These are phyloP conservation scores for Phytophthora sp. DNA, from an alignment of 352 stramenopile genomes.

Conservation along the genomic window DNA sequence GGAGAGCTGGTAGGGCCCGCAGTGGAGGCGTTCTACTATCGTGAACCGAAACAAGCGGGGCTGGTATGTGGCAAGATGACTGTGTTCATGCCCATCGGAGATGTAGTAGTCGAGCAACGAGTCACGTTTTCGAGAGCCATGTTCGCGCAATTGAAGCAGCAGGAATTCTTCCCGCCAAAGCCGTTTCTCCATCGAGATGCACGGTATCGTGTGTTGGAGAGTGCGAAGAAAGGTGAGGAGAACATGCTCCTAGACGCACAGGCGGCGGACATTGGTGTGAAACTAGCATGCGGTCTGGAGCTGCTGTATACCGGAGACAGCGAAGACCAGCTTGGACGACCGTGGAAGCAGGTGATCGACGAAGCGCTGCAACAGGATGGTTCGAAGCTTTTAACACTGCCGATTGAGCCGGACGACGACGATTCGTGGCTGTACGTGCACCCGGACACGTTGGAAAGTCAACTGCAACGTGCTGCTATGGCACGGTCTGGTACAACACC, in stretches of 20 bases:
- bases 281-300: slow-evolving; percentile 79
- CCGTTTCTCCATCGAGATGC: slow-evolving; percentile 45
- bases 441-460: slow-evolving; percentile 74
- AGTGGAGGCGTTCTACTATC: slow-evolving; percentile 82
- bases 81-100: slow-evolving; percentile 41
- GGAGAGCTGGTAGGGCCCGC: slow-evolving; percentile 47
- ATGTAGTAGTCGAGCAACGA: slow-evolving; percentile 31
- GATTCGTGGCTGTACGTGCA: slow-evolving; percentile 84
- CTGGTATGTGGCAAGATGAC: slow-evolving; percentile 64
- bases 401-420: slow-evolving; percentile 55
- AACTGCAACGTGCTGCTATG: slow-evolving; percentile 47
- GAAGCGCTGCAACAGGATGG: slow-evolving; percentile 18
- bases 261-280: slow-evolving; percentile 73
- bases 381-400: slow-evolving; percentile 3
- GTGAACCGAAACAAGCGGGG: slow-evolving; percentile 57
- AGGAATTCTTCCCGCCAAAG: slow-evolving; percentile 73
- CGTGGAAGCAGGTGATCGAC: slow-evolving; percentile 53
- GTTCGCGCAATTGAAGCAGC: slow-evolving; percentile 85
- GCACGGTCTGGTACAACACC: slow-evolving; percentile 4
- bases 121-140: slow-evolving; percentile 82
- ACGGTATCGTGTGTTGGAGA: slow-evolving; percentile 27
- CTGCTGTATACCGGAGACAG: slow-evolving; percentile 58
- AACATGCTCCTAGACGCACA: slow-evolving; percentile 28
- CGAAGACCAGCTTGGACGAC: slow-evolving; percentile 49
- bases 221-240: slow-evolving; percentile 10